These are phyloP conservation scores for Candida glucosophila DNA, from an alignment of 1,139 yeast species.

Conservation along the genomic window DNA sequence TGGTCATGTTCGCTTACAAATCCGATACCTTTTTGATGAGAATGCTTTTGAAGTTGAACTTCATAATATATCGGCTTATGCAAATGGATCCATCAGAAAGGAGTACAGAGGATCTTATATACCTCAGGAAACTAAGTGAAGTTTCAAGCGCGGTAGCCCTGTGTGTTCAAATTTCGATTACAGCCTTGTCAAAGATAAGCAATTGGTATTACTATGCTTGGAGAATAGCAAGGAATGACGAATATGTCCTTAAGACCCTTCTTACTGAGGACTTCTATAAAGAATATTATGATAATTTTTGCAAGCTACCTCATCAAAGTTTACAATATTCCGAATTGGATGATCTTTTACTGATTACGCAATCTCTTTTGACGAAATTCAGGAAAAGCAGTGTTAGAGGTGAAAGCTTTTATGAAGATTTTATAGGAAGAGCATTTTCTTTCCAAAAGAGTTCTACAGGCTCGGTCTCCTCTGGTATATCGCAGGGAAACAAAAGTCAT, in stretches of 20 bases:
- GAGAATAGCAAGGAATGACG: constrained; percentile 23
- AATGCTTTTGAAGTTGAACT: constrained; percentile 16
- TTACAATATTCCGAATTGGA: constrained; percentile 2
- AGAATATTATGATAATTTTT: no score
- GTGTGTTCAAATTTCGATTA: constrained; percentile 6
- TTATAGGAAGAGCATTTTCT: no score
- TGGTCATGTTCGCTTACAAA: constrained; percentile 32
- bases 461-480: not conserved
- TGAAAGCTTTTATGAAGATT: no score
- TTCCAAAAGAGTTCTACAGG: no score
- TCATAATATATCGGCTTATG: constrained; percentile 1
- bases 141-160: no score
- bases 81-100: no score
- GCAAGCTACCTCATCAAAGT: no score
- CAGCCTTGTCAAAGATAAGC: constrained; percentile 11
- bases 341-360: constrained; percentile 2
- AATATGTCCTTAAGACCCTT: constrained; percentile 13
- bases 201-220: constrained; percentile 47
- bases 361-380: constrained; percentile 15
- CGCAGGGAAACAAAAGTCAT: not conserved
- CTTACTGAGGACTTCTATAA: constrained; percentile 14
- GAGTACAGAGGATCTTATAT: no score
- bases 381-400: constrained; percentile 1
- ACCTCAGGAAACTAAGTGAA: constrained; percentile 3
- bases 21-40: constrained; percentile 26